Evolutionary conservation across 106 monocot species (phyloP), one percentile per base, ranked within the genome.

Genomic region (Narthecium ossifragum): DNA sequence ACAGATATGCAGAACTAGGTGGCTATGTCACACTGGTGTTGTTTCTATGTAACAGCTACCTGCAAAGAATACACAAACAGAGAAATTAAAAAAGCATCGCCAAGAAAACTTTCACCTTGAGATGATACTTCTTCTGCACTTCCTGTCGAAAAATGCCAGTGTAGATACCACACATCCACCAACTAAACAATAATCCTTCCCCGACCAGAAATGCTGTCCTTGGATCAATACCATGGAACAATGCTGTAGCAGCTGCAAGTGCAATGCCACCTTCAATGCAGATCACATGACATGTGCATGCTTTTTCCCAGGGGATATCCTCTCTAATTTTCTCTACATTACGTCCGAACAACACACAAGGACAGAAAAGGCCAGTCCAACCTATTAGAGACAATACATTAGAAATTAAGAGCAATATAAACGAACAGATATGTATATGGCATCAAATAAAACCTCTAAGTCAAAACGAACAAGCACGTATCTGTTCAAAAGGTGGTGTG

Each of bases 101-200:
- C n/a, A n/a, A n/a, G n/a, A n/a, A n/a, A n/a, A n/a, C n/a, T 18
- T 22, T 40, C 26, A 93, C 88, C 88, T 83, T 80, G 21, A 93
- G 93, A 80, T 93, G 93, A 57, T 93, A 93, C 65, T 93, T 93
- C 82, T 77, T 93, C 64, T 93, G 93, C 47, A 93, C 66, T 18
- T 73, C 71, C 63, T 93, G 88, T 33, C 93, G 61, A 21, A 85
- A 74, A 8, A 89, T 66, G 26, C 93, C 85, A 31, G 85, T 93
- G 62, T 93, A 83, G 30, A 89, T 78, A 50, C 82, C 83, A 75
- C 93, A 93, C 82, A 93, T 80, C 93, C 93, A 93, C 93, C 93
- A 93, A 24, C 70, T 57, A 56, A 93, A 89, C 13, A 85, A 32
- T 43, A 93, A 67, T 27, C 82, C 88, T 85, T 93, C 93, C 33